Conservation (phyloP, 371 early-diverging fungal species). For the Mucor sp. region DNA sequence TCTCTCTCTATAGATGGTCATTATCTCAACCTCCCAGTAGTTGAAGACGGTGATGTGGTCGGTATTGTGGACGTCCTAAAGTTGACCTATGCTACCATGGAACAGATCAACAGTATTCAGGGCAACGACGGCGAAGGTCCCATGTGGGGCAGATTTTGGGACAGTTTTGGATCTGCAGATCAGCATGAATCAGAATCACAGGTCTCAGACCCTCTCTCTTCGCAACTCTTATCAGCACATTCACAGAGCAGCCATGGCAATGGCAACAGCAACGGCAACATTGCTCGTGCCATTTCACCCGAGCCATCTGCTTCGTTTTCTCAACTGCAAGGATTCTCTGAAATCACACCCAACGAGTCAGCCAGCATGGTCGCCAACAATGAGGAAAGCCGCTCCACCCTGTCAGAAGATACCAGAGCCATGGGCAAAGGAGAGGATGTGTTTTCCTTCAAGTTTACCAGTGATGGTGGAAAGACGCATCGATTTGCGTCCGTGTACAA, state of each 20-base stretch:
- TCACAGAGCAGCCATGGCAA: slow-evolving; percentile 9
- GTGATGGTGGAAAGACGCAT: slow-evolving; percentile 34
- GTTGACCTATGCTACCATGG: slow-evolving; percentile 77
- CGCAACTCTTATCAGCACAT: slow-evolving; percentile 23
- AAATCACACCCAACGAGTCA: slow-evolving; percentile 54
- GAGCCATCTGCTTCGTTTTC: slow-evolving; percentile 42
- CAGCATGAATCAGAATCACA: slow-evolving; percentile 39
- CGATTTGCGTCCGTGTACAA: slow-evolving; percentile 32
- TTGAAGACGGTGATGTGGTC: slow-evolving; percentile 67
- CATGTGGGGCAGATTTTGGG: slow-evolving; percentile 58
- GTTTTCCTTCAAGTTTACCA: slow-evolving; percentile 48
- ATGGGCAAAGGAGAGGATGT: slow-evolving; percentile 17
- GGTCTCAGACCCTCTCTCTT: slow-evolving; percentile 38
- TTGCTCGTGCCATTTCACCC: slow-evolving; percentile 33
- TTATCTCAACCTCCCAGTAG: slow-evolving; percentile 89
- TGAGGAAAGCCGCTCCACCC: slow-evolving; percentile 47
- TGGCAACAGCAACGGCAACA: background rate
- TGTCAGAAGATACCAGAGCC: slow-evolving; percentile 41
- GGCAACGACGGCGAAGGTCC: slow-evolving; percentile 43
- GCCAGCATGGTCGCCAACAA: slow-evolving; percentile 49
- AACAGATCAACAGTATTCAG: slow-evolving; percentile 55
- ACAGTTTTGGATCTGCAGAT: slow-evolving; percentile 46
- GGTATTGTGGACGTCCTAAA: slow-evolving; percentile 92
- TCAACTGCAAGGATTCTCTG: slow-evolving; percentile 40
- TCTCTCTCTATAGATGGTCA: slow-evolving; percentile 65